These are phyloP conservation scores for Puccinia triticina DNA, from an alignment of 1,284 basidiomycete genomes.

Conservation along the genomic window DNA sequence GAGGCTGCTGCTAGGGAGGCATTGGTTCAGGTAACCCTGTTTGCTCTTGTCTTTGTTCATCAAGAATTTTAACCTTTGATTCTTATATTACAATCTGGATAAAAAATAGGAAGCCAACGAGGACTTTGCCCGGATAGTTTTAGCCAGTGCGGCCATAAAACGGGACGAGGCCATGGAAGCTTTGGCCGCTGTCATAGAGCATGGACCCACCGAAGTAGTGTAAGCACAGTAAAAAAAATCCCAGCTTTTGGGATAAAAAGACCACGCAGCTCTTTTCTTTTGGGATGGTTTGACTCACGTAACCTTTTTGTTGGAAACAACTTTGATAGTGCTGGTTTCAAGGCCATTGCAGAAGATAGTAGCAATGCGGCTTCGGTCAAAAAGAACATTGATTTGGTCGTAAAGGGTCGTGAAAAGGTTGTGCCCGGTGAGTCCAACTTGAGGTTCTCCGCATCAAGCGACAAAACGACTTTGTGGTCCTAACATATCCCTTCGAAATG, in stretches of 20 bases:
- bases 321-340: constrained; percentile 17
- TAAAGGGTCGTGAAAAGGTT: constrained; percentile 21
- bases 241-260: background rate
- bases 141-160: constrained; percentile 26
- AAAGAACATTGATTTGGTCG: constrained; percentile 20
- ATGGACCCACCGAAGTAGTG: constrained; percentile 36
- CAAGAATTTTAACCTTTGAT: background rate
- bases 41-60: background rate
- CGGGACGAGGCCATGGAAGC: constrained; percentile 20
- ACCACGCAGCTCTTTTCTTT: background rate
- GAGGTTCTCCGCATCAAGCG: background rate
- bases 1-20: constrained; percentile 23
- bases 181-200: constrained; percentile 13
- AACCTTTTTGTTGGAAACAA: background rate
- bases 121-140: constrained; percentile 27
- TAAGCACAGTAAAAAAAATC: background rate
- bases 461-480: background rate
- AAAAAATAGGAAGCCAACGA: constrained; percentile 17
- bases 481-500: background rate
- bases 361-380: constrained; percentile 2
- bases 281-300: background rate
- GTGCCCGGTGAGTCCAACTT: background rate
- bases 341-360: constrained; percentile 1
- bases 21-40: background rate
- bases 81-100: background rate